Evolutionary conservation across 2,329 filamentous ascomycete genomes (phyloP).

Genomic region (Fusarium newnesense): DNA sequence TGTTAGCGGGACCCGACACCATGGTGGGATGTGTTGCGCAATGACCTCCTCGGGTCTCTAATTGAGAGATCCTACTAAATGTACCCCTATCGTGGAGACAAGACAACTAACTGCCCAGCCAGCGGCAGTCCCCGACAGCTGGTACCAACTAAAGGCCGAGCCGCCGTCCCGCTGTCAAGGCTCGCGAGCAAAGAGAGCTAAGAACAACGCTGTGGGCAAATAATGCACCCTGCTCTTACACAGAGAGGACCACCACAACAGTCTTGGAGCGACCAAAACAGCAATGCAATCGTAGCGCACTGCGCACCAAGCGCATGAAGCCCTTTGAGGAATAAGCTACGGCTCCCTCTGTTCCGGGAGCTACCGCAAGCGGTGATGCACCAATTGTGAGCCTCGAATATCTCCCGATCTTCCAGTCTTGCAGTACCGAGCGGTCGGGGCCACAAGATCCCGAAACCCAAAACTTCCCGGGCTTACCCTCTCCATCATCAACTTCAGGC

Average conservation of each 20-base stretch:
- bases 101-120: not conserved
- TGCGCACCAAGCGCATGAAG: constrained; percentile 10
- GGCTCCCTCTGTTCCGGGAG: constrained; percentile 3
- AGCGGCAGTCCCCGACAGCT: constrained; percentile 1
- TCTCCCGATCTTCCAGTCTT: not conserved
- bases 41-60: constrained; percentile 15
- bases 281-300: not conserved
- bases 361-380: constrained; percentile 2
- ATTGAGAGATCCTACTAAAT: not conserved
- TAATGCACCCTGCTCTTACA: constrained; percentile 20
- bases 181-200: constrained; percentile 11
- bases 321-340: not conserved
- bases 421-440: constrained; percentile 18
- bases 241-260: not conserved
- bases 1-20: constrained; percentile 35
- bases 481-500: not conserved
- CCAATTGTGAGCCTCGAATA: constrained; percentile 2
- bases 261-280: constrained; percentile 1
- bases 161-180: constrained; percentile 30
- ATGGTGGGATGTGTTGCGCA: constrained; percentile 34
- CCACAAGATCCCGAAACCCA: constrained; percentile 10
- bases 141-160: constrained; percentile 19
- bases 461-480: not conserved
- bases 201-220: constrained; percentile 24
- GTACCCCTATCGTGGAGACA: not conserved